Conservation (phyloP, 805 yeast genomes). For the Tetrapisispora fleetii region DNA sequence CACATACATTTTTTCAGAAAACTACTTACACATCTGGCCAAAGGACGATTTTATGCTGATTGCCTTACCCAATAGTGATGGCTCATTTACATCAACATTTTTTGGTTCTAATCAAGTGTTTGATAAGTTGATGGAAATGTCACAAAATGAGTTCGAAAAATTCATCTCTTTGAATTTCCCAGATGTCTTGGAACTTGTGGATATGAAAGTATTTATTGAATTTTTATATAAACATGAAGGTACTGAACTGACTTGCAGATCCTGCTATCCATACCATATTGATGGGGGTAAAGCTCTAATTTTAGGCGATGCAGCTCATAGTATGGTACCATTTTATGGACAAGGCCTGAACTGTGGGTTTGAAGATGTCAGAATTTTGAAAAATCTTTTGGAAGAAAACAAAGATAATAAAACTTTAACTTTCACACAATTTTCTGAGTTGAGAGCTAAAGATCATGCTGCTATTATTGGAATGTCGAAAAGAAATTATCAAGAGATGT, state of each 20-base stretch:
- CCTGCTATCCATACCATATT: conserved; percentile 59
- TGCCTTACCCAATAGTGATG: conserved; percentile 77
- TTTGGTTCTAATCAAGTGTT: conserved; percentile 71
- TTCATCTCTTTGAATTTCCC: conserved; percentile 59
- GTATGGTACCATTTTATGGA: conserved; percentile 97
- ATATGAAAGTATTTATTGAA: conserved; percentile 39
- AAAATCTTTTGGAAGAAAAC: conserved; percentile 37
- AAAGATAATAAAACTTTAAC: conserved; percentile 37
- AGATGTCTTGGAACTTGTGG: conserved; percentile 65
- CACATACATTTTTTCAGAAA: conserved; percentile 50
- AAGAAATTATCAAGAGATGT: conserved; percentile 79
- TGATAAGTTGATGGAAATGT: conserved; percentile 37
- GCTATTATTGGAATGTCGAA: conserved; percentile 74
- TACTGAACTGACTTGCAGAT: conserved; percentile 68
- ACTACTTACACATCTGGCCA: conserved; percentile 91
- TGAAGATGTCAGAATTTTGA: conserved; percentile 71
- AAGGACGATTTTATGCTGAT: conserved; percentile 78
- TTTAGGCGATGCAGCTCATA: conserved; percentile 90
- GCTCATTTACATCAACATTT: conserved; percentile 81
- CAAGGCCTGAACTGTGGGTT: conserved; percentile 96
- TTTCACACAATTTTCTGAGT: conserved; percentile 43
- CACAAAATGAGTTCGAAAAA: conserved; percentile 32
- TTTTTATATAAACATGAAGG: conserved; percentile 55
- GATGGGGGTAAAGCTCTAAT: conserved; percentile 49
- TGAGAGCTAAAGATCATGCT: conserved; percentile 54